Evolutionary conservation across 352 stramenopile genomes (phyloP), one percentile per base, ranked within the genome.

Genomic region (Phytopythium helicoides): DNA sequence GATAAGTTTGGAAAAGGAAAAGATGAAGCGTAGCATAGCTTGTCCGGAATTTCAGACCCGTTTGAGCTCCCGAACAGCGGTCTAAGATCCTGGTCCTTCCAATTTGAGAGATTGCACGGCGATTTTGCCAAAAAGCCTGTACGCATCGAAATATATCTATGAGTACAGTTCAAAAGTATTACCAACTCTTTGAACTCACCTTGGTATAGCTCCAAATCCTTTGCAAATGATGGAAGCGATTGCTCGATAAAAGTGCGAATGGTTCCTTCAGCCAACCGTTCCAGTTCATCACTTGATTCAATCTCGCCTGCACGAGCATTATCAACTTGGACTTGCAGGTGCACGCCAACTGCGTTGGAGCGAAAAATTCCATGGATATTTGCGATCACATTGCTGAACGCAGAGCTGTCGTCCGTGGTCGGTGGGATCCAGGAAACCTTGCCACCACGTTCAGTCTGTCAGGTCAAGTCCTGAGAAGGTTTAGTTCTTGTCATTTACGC

Each of bases 71-170:
- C 18, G 28, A 70, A 47, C 31, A 53, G 64, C 26, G 26, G 16
- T 3, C 16, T 3, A 18, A 49, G 23, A 6, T 64, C 51, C 14
- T 25, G 50, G 1, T 39, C 58, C 3, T 35, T 56, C 73, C 73
- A 84, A 0, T 47, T 26, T 7, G 23, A 36, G 31, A 58, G 68
- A 35, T 60, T 31, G 25, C 73, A 84, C 16, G 78, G 36, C n/a
- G 68, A 73, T 35, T 61, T 69, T 35, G 68, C 60, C 55, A 84
- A 51, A 26, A 73, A 81, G 3, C 68, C 73, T 84, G 26, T 33
- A 33, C 28, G 9, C 28, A 33, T 33, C 9, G 6, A 51, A 46
- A 42, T 23, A 11, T 38, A 38, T 22, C 9, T 21, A 33, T 12
- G 21, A 15, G 42, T 6, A 40, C n/a, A n/a, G n/a, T n/a, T n/a